phyloP scores from a whole-genome alignment of 208 protist genomes.

The Herpetomonas tarakana region DNA sequence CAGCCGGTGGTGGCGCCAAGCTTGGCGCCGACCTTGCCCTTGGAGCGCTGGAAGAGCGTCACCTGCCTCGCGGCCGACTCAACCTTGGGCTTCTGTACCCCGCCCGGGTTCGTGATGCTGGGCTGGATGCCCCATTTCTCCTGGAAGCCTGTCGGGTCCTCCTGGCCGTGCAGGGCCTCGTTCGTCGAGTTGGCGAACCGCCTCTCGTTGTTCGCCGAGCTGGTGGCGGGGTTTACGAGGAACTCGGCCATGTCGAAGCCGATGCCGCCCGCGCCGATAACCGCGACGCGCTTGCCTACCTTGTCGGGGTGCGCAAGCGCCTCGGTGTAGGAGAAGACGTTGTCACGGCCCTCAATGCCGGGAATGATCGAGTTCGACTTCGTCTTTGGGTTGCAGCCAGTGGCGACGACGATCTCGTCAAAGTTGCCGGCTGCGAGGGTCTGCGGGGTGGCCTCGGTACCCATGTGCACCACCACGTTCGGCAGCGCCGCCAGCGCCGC shows the following conservation, averaged over 20 bases:
- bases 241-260: conserved; percentile 92
- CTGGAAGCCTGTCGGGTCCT: conserved; percentile 33
- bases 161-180: not conserved
- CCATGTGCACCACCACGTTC: conserved; percentile 33
- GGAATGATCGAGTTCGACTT: conserved; percentile 45
- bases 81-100: conserved; percentile 25
- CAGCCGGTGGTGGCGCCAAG: conserved; percentile 89
- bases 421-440: conserved; percentile 24
- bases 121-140: conserved; percentile 76
- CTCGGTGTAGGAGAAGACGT: conserved; percentile 85
- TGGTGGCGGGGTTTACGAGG: conserved; percentile 32
- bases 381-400: conserved; percentile 64
- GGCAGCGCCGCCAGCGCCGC: conserved; percentile 19
- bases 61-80: conserved; percentile 26
- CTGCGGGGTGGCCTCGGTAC: conserved; percentile 17
- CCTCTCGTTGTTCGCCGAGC: conserved; percentile 20
- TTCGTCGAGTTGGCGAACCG: conserved; percentile 9
- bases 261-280: conserved; percentile 93
- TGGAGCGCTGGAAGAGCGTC: conserved; percentile 78
- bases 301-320: conserved; percentile 55
- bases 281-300: conserved; percentile 73
- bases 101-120: conserved; percentile 23
- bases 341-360: conserved; percentile 48
- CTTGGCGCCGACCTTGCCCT: conserved; percentile 67
- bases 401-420: conserved; percentile 79